Conservation (phyloP, 441 rosid species). For the Manihot esculenta region DNA sequence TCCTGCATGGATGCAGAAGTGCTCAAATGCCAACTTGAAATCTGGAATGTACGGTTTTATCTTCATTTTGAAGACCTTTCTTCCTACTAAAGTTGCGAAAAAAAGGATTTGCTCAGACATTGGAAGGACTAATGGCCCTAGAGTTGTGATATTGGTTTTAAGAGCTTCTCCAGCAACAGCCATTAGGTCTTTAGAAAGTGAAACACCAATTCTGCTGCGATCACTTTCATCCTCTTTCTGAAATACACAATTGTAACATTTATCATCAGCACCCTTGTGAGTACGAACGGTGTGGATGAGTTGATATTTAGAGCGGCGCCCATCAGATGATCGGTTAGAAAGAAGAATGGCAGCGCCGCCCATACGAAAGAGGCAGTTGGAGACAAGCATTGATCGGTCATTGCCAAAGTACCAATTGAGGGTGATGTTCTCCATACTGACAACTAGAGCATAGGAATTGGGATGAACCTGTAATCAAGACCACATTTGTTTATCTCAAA, state of each 20-base stretch:
- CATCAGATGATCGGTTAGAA: conserved; percentile 59
- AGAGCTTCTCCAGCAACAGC: conserved; percentile 79
- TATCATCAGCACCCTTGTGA: conserved; percentile 76
- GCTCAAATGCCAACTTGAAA: conserved; percentile 36
- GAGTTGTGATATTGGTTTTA: conserved; percentile 69
- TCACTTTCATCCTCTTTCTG: conserved; percentile 57
- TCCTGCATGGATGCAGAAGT: too few species aligned
- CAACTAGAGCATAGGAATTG: conserved; percentile 60
- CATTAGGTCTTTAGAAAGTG: conserved; percentile 68
- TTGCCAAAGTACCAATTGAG: conserved; percentile 80
- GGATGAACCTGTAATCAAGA: conserved; percentile 72
- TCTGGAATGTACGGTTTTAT: conserved; percentile 69
- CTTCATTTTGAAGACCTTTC: conserved; percentile 52
- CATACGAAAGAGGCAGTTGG: conserved; percentile 81
- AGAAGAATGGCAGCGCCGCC: conserved; percentile 82
- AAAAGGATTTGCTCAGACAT: conserved; percentile 66
- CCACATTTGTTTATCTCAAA: too few species aligned
- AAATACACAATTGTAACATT: conserved; percentile 59
- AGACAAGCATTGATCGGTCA: conserved; percentile 76
- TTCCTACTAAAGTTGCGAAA: conserved; percentile 45
- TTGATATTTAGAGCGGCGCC: conserved; percentile 52
- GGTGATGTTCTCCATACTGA: conserved; percentile 86
- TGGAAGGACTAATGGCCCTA: conserved; percentile 80
- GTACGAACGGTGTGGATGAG: conserved; percentile 43
- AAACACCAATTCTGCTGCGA: conserved; percentile 56